A percentile compares a stretch with the other conserved stretches of the same genome.
Conservation (phyloP, 768 basidiomycete species). For the Lentinula raphanica region DNA sequence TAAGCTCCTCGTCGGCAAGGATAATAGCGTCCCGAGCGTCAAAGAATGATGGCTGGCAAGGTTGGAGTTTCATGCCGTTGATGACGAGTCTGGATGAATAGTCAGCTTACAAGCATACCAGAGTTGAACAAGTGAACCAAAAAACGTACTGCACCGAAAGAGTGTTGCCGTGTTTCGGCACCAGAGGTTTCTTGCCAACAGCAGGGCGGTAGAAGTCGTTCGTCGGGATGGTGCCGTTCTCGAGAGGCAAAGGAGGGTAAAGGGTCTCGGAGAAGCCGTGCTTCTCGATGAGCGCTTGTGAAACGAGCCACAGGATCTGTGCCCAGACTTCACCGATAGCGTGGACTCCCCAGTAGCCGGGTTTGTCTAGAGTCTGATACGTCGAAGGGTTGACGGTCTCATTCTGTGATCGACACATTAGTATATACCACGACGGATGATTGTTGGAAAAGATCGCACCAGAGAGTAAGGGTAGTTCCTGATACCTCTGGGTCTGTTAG, state of each 20-base stretch:
- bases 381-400: conserved; percentile 77
- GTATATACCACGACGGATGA: background rate
- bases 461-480: conserved; percentile 85
- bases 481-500: conserved; percentile 71
- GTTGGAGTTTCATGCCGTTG: conserved; percentile 92
- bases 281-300: conserved; percentile 69
- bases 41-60: conserved; percentile 87
- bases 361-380: conserved; percentile 92
- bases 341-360: conserved; percentile 91
- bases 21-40: conserved; percentile 87
- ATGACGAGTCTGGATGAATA: conserved; percentile 56
- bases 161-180: conserved; percentile 92
- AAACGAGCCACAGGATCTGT: conserved; percentile 78
- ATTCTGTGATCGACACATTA: conserved; percentile 31
- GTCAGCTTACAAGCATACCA: background rate
- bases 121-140: conserved; percentile 2
- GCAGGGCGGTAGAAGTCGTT: conserved; percentile 70
- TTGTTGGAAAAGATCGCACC: conserved; percentile 24
- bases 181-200: conserved; percentile 48
- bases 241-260: conserved; percentile 72
- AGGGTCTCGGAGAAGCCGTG: conserved; percentile 76
- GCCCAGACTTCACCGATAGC: conserved; percentile 97
- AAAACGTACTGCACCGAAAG: conserved; percentile 61
- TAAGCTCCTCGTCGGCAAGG: conserved; percentile 84
- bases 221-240: conserved; percentile 56